Base-by-base conservation (phyloP, 2,329 filamentous ascomycete genomes). In the Pezicula rhizophila region DNA sequence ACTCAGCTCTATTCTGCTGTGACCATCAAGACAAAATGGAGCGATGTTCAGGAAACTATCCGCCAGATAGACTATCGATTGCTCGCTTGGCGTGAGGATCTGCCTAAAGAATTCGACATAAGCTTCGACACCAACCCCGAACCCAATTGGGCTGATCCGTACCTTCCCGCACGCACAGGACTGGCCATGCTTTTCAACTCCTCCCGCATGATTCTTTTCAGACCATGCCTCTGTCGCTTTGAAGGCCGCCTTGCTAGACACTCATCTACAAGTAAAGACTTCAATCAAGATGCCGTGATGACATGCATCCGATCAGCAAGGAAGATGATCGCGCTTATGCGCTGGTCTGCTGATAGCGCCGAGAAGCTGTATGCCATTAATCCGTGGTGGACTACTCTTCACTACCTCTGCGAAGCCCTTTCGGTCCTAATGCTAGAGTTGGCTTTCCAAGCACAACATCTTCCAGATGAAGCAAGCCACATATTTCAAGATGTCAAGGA, bases 321-420 rank as follows among this genome's bases (percentile, higher is more conserved):
- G 3, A 51, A 45, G 5, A 58, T 57, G 46, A 60, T 61, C 4
- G 33, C 38, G 4, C 50, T 57, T 1, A 26, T 60, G 14, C 34
- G 35, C 7, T 52, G 49, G 50, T 47, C 46, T 3, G 37, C 52
- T 1, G 43, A 40, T 5, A 48, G n/a, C 40, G 35, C 43, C 10
- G 37, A 47, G 17, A 52, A 50, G 34, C 35, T 60, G 0, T 60
- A 60, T 26, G 44, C 51, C 7, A 52, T 61, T 17, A 31, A 45
- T 1, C 52, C 56, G 1, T 62, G 55, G 54, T 61, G 57, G 58
- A 52, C 52, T 20, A 60, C 51, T 0, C 40, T 62, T 6, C 57
- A 62, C 38, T 59, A 57, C 35, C 31, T 62, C 15, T 60, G 55
- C 48, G 53, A 62, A 49, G 60, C 58, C 4, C 48, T 60, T 4